phyloP scores from a whole-genome alignment of 2,329 filamentous ascomycete species.

The Alternaria panax region DNA sequence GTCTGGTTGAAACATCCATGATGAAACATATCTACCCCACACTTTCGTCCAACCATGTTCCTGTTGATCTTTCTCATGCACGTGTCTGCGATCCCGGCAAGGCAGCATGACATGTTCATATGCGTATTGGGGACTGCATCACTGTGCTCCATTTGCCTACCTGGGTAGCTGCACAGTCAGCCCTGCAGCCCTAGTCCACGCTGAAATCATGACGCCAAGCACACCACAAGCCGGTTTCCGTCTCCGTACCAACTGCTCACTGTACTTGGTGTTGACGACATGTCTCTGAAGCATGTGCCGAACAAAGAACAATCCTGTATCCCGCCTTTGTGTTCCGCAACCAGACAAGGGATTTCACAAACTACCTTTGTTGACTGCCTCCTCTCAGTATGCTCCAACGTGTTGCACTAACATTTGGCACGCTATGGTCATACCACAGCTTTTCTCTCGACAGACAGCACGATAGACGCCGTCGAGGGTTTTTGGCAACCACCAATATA shows the following conservation, averaged over 20 bases:
- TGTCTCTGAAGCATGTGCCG: neutral
- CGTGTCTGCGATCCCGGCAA: neutral
- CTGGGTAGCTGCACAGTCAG: neutral
- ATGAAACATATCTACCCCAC: slow-evolving; percentile 3
- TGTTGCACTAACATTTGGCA: neutral
- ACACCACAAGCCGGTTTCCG: neutral
- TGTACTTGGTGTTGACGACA: neutral
- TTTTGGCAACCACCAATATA: neutral
- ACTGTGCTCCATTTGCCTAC: neutral
- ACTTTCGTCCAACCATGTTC: neutral
- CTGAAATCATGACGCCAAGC: neutral
- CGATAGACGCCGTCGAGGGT: neutral
- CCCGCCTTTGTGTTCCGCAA: neutral
- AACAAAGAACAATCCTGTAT: neutral
- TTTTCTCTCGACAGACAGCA: neutral
- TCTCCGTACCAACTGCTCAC: neutral
- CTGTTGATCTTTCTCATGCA: neutral
- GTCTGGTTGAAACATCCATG: neutral
- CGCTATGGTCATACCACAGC: neutral
- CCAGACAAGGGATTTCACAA: neutral
- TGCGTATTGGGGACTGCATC: neutral
- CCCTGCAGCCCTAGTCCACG: neutral
- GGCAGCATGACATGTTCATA: neutral
- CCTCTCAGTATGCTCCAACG: neutral
- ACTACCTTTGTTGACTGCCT: neutral